These are phyloP conservation scores for Candida krabiensis DNA, from an alignment of 805 yeast genomes.

Conservation along the genomic window DNA sequence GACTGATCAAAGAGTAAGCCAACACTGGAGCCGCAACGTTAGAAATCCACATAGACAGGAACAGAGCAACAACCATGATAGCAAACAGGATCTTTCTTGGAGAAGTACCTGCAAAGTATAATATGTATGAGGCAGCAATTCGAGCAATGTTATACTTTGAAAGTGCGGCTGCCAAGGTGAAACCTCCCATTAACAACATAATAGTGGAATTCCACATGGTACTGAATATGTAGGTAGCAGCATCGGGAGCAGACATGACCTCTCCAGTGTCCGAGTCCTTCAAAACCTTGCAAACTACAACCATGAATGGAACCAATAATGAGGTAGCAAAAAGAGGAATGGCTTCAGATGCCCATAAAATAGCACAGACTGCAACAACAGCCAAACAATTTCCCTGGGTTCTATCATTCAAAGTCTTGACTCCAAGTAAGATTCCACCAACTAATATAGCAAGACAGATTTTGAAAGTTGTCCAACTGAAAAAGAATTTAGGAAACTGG, in stretches of 20 bases:
- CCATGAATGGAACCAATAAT: slow-evolving; percentile 47
- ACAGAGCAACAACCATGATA: slow-evolving; percentile 50
- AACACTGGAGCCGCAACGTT: slow-evolving; percentile 58
- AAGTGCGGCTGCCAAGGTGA: slow-evolving; percentile 54
- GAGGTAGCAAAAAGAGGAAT: slow-evolving; percentile 51
- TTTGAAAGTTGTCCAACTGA: slow-evolving; percentile 49
- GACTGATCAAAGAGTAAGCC: slow-evolving; percentile 51
- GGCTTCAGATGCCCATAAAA: slow-evolving; percentile 54
- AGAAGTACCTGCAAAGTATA: slow-evolving; percentile 50
- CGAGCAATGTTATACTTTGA: slow-evolving; percentile 55
- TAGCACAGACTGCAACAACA: slow-evolving; percentile 54
- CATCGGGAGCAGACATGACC: slow-evolving; percentile 40
- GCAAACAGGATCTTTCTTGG: slow-evolving; percentile 49
- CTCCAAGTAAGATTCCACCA: slow-evolving; percentile 55
- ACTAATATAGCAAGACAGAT: slow-evolving; percentile 46
- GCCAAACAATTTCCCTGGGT: slow-evolving; percentile 68
- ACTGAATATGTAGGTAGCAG: slow-evolving; percentile 45
- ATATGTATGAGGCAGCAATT: slow-evolving; percentile 47
- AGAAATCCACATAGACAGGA: slow-evolving; percentile 58
- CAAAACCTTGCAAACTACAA: slow-evolving; percentile 47
- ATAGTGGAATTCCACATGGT: slow-evolving; percentile 58
- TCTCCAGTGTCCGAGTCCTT: slow-evolving; percentile 47
- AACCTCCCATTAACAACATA: slow-evolving; percentile 51
- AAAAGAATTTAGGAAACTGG: slow-evolving; percentile 47
- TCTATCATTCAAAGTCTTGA: slow-evolving; percentile 60